A percentile compares a stretch with the other conserved stretches of the same genome.
Conservation (phyloP, 23 red algal species). For the Gracilaria gracilis region DNA sequence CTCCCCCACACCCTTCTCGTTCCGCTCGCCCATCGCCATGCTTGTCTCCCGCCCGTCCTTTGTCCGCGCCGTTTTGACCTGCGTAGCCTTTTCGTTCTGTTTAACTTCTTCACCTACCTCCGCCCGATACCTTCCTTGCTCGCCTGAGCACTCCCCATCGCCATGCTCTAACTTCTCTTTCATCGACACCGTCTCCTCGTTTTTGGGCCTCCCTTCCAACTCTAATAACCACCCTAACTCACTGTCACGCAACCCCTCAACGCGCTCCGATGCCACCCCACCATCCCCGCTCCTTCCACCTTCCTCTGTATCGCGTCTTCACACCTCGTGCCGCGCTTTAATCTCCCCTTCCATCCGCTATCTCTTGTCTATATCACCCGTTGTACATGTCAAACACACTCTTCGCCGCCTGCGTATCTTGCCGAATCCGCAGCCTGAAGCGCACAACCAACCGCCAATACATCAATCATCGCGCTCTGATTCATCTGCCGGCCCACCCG, state of each 20-base stretch:
- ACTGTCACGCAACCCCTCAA: neutral
- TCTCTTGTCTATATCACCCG: neutral
- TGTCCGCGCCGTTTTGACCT: neutral
- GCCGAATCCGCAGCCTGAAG: neutral
- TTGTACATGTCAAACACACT: neutral
- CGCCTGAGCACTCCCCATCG: neutral
- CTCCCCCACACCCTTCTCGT: neutral
- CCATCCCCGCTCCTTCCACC: neutral
- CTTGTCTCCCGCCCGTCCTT: neutral
- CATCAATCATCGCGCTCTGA: neutral
- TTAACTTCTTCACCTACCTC: slow-evolving; percentile 4
- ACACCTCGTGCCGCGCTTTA: neutral
- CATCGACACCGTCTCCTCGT: neutral
- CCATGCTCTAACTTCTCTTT: slow-evolving; percentile 21
- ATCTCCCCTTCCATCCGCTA: neutral
- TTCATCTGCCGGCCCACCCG: neutral
- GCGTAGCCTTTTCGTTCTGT: slow-evolving; percentile 1
- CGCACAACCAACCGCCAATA: neutral
- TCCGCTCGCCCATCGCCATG: neutral
- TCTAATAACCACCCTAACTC: neutral
- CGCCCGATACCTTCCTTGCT: neutral
- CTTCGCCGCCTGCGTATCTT: neutral
- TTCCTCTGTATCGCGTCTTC: neutral
- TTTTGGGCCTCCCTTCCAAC: neutral
- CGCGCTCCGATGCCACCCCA: neutral